phyloP scores from a whole-genome alignment of 208 protist species.

The Tetramitus jugosus region DNA sequence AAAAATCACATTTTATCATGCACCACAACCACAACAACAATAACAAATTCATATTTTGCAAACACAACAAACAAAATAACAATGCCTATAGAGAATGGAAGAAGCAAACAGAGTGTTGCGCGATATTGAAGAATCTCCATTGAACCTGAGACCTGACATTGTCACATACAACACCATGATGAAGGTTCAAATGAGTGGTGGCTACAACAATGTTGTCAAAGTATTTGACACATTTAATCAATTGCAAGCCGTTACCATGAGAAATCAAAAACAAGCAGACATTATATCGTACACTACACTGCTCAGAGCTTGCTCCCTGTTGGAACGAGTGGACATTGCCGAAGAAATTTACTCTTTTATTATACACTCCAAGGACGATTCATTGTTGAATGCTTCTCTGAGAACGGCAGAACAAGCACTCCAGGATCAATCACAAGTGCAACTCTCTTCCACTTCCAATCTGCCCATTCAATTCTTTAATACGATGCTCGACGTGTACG shows the following conservation, averaged over 20 bases:
- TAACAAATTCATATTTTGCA: background rate
- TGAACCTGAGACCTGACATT: background rate
- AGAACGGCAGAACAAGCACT: background rate
- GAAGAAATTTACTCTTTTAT: slow-evolving; percentile 20
- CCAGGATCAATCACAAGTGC: background rate
- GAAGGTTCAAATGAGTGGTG: slow-evolving; percentile 1
- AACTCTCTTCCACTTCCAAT: background rate
- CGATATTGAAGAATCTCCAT: background rate
- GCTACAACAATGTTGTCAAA: background rate
- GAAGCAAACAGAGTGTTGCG: background rate
- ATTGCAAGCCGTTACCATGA: background rate
- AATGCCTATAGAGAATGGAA: slow-evolving; percentile 9
- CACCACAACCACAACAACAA: background rate
- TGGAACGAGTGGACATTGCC: background rate
- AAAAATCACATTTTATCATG: background rate
- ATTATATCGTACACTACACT: background rate
- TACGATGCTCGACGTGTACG: slow-evolving; percentile 12
- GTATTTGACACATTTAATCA: slow-evolving; percentile 12
- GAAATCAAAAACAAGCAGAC: background rate
- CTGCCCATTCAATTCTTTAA: background rate
- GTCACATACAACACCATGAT: slow-evolving; percentile 7
- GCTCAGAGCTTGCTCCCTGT: slow-evolving; percentile 5
- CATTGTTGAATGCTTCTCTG: no score
- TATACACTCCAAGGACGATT: no score
- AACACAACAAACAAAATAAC: background rate